A percentile compares a stretch with the other conserved stretches of the same genome.
phyloP scores from a whole-genome alignment of 305 asterid genomes.

The Striga hermonthica region DNA sequence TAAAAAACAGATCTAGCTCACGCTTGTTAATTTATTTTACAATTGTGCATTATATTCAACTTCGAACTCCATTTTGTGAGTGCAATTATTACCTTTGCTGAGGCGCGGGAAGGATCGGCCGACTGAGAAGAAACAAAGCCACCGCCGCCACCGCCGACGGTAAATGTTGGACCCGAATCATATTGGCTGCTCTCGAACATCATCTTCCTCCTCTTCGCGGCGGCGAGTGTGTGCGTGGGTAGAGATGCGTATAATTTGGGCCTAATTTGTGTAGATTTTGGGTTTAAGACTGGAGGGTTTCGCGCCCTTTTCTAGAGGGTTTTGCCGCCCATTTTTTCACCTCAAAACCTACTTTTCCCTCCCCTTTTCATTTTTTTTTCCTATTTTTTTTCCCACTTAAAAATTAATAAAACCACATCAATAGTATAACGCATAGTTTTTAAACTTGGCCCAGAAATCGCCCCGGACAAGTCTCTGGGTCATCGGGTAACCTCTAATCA shows the following conservation, averaged over 20 bases:
- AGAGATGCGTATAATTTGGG: not conserved
- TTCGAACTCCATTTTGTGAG: not conserved
- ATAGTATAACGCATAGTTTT: no score
- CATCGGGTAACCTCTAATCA: no score
- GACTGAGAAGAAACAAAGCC: constrained; percentile 53
- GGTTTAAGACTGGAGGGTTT: constrained; percentile 22
- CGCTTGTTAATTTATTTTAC: no score
- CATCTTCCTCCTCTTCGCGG: constrained; percentile 23
- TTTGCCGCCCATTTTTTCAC: constrained; percentile 39
- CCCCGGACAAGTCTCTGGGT: no score
- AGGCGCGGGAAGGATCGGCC: constrained; percentile 49
- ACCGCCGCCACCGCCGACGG: constrained; percentile 31
- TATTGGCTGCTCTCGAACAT: constrained; percentile 61
- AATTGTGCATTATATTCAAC: not conserved
- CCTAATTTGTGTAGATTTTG: not conserved
- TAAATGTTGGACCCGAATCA: constrained; percentile 30
- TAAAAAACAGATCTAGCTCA: no score
- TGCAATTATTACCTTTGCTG: constrained; percentile 57
- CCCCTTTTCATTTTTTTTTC: no score
- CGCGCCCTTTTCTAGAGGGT: constrained; percentile 30
- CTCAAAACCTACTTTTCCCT: not conserved
- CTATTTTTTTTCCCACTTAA: no score
- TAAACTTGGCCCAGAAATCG: no score
- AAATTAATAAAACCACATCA: no score
- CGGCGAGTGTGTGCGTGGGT: not conserved